These are phyloP conservation scores for Sphagnum magellanicum DNA, from an alignment of 228 moss, liverwort and hornwort species.

Conservation along the genomic window DNA sequence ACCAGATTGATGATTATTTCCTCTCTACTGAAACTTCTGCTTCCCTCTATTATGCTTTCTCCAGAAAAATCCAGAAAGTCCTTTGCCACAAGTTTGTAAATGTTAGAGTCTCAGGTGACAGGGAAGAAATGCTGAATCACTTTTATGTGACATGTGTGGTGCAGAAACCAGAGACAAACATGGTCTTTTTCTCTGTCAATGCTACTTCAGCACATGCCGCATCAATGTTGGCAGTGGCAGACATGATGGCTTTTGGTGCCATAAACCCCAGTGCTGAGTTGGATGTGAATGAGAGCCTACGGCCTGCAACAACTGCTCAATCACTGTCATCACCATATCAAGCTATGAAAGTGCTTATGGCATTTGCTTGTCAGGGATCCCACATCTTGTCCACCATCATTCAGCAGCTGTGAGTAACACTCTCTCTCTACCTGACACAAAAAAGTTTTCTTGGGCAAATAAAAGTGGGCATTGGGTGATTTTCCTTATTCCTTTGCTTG, in stretches of 20 bases:
- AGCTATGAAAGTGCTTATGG: conserved; percentile 65
- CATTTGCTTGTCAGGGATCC: conserved; percentile 70
- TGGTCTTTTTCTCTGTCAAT: conserved; percentile 48
- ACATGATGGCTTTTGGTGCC: conserved; percentile 36
- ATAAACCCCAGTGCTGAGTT: conserved; percentile 10
- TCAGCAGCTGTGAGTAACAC: conserved; percentile 66
- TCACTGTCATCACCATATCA: conserved; percentile 36
- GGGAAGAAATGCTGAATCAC: no score
- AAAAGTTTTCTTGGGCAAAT: no score
- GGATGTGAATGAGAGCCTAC: conserved; percentile 22
- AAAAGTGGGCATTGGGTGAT: no score
- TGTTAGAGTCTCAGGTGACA: not conserved
- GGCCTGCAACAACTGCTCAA: conserved; percentile 13
- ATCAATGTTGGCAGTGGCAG: conserved; percentile 46
- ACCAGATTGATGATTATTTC: not conserved
- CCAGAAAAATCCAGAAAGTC: not conserved
- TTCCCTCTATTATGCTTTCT: not conserved
- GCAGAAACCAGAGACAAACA: conserved; percentile 50
- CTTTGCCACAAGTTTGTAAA: not conserved
- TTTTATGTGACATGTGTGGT: not conserved
- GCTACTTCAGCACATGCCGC: conserved; percentile 45
- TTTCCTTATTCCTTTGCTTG: no score
- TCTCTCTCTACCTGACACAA: not conserved
- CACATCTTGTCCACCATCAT: conserved; percentile 57
- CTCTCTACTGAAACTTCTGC: not conserved